Evolutionary conservation across 2,329 filamentous ascomycete species (phyloP).

Genomic region (Erysiphe pulchra): DNA sequence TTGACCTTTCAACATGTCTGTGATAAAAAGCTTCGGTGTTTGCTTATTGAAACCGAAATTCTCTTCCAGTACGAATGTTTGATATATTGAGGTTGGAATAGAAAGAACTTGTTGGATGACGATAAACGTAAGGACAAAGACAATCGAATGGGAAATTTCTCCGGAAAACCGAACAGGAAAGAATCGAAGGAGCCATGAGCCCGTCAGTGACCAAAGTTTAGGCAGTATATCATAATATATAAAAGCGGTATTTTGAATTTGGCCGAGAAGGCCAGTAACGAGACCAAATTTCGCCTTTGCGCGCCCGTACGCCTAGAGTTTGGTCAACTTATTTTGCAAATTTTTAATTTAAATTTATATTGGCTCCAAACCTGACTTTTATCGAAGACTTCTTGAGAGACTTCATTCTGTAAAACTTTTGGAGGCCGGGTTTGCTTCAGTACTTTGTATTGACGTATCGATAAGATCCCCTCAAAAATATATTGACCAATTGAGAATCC

Average conservation of each 20-base stretch:
- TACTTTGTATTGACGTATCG: conserved; percentile 69
- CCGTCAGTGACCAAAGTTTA: conserved; percentile 67
- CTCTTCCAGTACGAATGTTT: conserved; percentile 88
- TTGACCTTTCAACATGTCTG: conserved; percentile 79
- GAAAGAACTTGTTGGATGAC: conserved; percentile 56
- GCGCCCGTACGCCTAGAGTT: conserved; percentile 53
- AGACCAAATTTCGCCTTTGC: conserved; percentile 84
- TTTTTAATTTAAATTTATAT: background rate
- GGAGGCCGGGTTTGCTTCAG: conserved; percentile 58
- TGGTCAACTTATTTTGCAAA: conserved; percentile 2
- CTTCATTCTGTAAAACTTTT: conserved; percentile 67
- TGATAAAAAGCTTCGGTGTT: conserved; percentile 66
- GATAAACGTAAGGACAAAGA: conserved; percentile 76
- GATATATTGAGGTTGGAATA: conserved; percentile 66
- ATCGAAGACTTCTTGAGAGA: conserved; percentile 74
- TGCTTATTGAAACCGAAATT: conserved; percentile 99
- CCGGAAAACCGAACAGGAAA: conserved; percentile 59
- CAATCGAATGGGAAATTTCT: conserved; percentile 78
- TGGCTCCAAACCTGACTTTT: conserved; percentile 45
- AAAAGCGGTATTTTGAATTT: conserved; percentile 69
- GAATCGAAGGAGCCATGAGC: conserved; percentile 45
- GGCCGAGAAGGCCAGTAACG: conserved; percentile 55
- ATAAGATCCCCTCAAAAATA: conserved; percentile 70
- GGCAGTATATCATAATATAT: conserved; percentile 82
- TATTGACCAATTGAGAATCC: conserved; percentile 87